Evolutionary conservation across 176 grass and related monocot species (phyloP).

Genomic region (Aegilops speltoides): DNA sequence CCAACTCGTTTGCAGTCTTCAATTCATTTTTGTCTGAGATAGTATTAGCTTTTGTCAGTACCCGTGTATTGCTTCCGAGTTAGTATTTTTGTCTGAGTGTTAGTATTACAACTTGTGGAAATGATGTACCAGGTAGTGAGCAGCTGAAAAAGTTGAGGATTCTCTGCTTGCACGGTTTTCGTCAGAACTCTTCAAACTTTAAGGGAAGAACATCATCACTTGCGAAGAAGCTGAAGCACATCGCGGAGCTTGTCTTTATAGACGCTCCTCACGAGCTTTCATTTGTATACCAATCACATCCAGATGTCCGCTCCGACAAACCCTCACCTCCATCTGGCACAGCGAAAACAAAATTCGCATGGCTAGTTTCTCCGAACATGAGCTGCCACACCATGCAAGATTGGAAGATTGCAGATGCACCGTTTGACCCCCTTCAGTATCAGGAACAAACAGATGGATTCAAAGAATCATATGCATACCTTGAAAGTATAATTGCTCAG

Average conservation of each 20-base stretch:
- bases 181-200: constrained; percentile 86
- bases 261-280: constrained; percentile 83
- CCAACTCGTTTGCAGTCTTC: background rate
- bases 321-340: constrained; percentile 21
- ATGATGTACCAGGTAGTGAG: constrained; percentile 55
- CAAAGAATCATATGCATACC: constrained; percentile 58
- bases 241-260: constrained; percentile 69
- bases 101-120: background rate
- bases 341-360: constrained; percentile 65
- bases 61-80: too few relatives aligned
- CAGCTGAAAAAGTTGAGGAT: constrained; percentile 60
- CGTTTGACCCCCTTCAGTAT: constrained; percentile 80
- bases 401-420: constrained; percentile 57
- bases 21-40: background rate
- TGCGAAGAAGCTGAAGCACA: constrained; percentile 84
- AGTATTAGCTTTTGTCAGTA: too few relatives aligned
- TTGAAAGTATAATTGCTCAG: constrained; percentile 47
- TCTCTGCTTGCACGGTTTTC: constrained; percentile 94
- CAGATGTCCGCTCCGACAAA: background rate
- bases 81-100: background rate
- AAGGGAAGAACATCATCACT: constrained; percentile 91
- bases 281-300: constrained; percentile 63
- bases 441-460: constrained; percentile 74
- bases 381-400: constrained; percentile 30
- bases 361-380: constrained; percentile 54